Percentiles rank a stretch among this genome's conserved stretches.
phyloP scores from a whole-genome alignment of 306 rosid species.

The Dalbergia cochinchinensis region DNA sequence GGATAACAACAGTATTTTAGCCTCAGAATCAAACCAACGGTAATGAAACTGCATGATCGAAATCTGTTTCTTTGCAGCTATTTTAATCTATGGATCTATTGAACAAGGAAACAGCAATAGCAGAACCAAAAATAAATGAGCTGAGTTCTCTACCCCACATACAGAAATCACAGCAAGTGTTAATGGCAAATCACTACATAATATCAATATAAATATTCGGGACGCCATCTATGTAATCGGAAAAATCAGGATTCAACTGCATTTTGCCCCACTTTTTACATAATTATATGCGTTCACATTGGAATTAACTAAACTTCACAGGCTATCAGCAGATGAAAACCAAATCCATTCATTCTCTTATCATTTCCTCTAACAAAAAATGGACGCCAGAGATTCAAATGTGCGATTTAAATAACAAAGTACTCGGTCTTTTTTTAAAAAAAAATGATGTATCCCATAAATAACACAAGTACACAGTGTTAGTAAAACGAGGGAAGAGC shows the following conservation, averaged over 20 bases:
- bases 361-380: too few relatives aligned
- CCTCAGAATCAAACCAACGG: constrained; percentile 62
- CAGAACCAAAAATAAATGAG: constrained; percentile 21
- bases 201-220: not conserved
- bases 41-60: constrained; percentile 66
- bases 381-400: too few relatives aligned
- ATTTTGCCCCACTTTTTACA: constrained; percentile 19
- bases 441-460: not conserved
- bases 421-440: not conserved
- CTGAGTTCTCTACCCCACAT: constrained; percentile 37
- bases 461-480: constrained; percentile 27
- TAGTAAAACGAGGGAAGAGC: not conserved
- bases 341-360: too few relatives aligned
- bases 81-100: constrained; percentile 57
- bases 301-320: too few relatives aligned
- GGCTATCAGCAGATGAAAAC: too few relatives aligned
- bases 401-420: not conserved
- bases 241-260: constrained; percentile 38
- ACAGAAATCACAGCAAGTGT: constrained; percentile 23
- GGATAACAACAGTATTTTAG: constrained; percentile 49
- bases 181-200: constrained; percentile 34
- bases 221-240: not conserved
- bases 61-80: constrained; percentile 54
- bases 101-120: constrained; percentile 36
- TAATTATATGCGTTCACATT: too few relatives aligned